Evolutionary conservation across 306 rosid species (phyloP).

Genomic region (Macrotyloma uniflorum): DNA sequence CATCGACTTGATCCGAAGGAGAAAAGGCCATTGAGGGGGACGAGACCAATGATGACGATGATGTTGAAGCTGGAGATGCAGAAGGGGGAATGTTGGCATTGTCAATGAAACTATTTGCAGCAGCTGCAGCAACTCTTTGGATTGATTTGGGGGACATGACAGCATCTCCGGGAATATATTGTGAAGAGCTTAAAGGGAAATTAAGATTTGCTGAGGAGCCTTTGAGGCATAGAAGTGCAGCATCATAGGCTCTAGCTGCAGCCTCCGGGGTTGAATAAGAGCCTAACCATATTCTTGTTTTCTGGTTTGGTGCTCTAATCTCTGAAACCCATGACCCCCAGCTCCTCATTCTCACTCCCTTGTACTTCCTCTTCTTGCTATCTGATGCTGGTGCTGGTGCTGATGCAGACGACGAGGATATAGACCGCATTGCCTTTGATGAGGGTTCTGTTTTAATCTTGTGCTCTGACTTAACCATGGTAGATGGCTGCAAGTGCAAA

Average conservation of each 20-base stretch:
- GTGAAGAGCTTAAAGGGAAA: slow-evolving; percentile 59
- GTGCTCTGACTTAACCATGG: slow-evolving; percentile 79
- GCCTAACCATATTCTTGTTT: slow-evolving; percentile 96
- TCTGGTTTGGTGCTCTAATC: slow-evolving; percentile 95
- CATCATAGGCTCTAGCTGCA: slow-evolving; percentile 98
- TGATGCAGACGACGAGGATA: slow-evolving; percentile 1
- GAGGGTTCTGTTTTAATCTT: slow-evolving; percentile 52
- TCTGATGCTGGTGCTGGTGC: slow-evolving; percentile 19
- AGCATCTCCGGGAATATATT: slow-evolving; percentile 50
- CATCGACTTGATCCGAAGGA: slow-evolving; percentile 53
- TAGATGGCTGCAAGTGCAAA: slow-evolving; percentile 22
- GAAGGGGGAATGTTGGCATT: slow-evolving; percentile 37
- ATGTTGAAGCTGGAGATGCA: slow-evolving; percentile 39
- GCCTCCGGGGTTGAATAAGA: slow-evolving; percentile 96
- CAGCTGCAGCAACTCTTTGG: slow-evolving; percentile 89
- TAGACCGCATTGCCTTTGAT: slow-evolving; percentile 25
- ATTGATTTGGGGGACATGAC: slow-evolving; percentile 86
- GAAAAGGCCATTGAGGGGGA: slow-evolving; percentile 53
- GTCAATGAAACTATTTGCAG: slow-evolving; percentile 56
- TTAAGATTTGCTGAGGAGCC: slow-evolving; percentile 89
- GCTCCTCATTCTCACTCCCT: slow-evolving; percentile 97
- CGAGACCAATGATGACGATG: slow-evolving; percentile 61
- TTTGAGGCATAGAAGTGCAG: slow-evolving; percentile 90
- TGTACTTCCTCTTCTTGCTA: slow-evolving; percentile 60
- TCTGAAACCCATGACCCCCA: slow-evolving; percentile 99